Base-by-base conservation (phyloP, 1,284 basidiomycete genomes). In the Ceratobasidium sp. region DNA sequence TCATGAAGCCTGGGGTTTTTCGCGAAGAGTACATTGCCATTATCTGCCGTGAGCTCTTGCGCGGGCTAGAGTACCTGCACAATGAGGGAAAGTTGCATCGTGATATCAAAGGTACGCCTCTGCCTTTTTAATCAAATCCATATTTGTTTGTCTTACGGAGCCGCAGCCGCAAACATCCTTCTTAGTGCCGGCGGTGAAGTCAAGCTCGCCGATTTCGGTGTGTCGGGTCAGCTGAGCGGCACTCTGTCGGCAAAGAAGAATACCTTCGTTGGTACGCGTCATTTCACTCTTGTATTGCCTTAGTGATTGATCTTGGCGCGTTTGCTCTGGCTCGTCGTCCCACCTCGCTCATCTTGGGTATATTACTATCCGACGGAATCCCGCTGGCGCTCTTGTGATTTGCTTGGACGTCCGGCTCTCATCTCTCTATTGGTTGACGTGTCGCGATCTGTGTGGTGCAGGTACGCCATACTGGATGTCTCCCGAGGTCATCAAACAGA, bases 21-120 rank as follows among this genome's bases (percentile, higher is more conserved):
- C 88, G 94, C 77, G 97, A 99, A 85, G 98, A 99, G 81, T 98
- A 99, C 82, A 99, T 99, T 79, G 97, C 97, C 14, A 99, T 99
- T 81, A 93, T 99, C 78, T 89, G 96, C 57, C 90, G 95, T 57
- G 98, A 99, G 83, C 87, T 99, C 15, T 86, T 99, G 59, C 90
- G 89, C 57, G 97, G 98, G 22, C 86, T 99, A 65, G 96, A 98
- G 74, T 99, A 99, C 82, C 88, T 99, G 53, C 97, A 99, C 80
- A 90, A 89, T 17, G 97, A 99, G 82, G 95, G 96, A 24, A 99
- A 99, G 84, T 88, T 99, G 66, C 97, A 99, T 83, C 90, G 97
- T 31, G 97, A 99, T 82, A 99, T 99, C 83, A 99, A 99, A 88
- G 95, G 95, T 94, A 76, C 75, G 85, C 76, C n/a, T 5, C 9